Evolutionary conservation across 1,139 yeast species (phyloP).

Genomic region (Pichia sp.): DNA sequence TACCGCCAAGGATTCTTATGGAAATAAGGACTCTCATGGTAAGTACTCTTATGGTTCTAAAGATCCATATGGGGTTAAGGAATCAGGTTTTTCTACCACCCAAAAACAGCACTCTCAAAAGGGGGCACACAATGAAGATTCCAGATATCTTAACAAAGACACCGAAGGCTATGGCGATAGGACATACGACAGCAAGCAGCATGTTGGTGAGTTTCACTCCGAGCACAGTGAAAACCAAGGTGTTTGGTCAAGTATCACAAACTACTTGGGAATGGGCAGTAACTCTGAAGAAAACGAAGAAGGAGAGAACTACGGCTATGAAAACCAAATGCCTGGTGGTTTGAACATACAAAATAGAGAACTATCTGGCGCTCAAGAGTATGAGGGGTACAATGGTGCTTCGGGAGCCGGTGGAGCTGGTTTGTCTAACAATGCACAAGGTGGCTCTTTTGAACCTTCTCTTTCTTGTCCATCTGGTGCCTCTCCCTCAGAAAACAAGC

Average conservation of each 20-base stretch:
- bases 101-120: no score
- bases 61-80: background rate
- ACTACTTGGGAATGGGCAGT: constrained; percentile 6
- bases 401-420: background rate
- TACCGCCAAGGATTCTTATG: background rate
- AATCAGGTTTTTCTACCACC: no score
- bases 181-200: background rate
- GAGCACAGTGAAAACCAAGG: background rate
- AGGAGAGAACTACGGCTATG: background rate
- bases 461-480: background rate
- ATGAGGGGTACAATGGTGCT: background rate
- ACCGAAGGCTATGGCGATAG: background rate
- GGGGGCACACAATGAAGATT: no score
- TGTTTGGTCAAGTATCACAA: constrained; percentile 6
- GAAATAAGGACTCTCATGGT: background rate
- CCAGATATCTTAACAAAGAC: background rate
- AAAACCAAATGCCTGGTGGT: background rate
- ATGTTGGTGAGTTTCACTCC: background rate
- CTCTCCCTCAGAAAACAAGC: background rate
- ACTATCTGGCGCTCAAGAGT: background rate
- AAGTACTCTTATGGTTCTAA: background rate
- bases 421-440: background rate
- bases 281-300: background rate
- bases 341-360: background rate
- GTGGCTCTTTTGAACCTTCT: background rate